Evolutionary conservation across 345 rosid genomes (phyloP), one percentile per base, ranked within the genome.

Genomic region (Psidium friedrichsthalianum): DNA sequence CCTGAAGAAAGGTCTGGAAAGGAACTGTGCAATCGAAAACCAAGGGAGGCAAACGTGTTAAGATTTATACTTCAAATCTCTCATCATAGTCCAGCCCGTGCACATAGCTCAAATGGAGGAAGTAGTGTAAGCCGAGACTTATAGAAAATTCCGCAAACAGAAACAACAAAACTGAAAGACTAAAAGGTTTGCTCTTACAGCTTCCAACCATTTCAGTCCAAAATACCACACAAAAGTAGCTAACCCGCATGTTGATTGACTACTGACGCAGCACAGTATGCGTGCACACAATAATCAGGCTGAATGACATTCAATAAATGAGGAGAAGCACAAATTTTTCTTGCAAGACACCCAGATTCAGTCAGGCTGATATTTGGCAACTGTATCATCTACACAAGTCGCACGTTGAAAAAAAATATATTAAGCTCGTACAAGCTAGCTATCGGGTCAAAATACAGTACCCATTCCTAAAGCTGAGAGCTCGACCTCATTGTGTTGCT

Each of bases 381-480:
- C 83, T 10, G 40, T n/a, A 25, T 56, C 32, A 51, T 82, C 83
- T 16, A 82, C 47, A 32, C 11, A 32, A 18, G 3, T 24, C 24
- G 40, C 55, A 14, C 11, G 55, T 13, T 0, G 8, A 20, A 12
- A 11, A 27, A 27, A n/a, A 5, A 81, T 1, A 6, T 1, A 25
- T 9, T 6, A 59, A 59, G 78, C 78, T 16, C 2, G 13, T 18
- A 18, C 24, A 82, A 29, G 59, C 57, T 20, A 82, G 20, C 32
- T 10, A 42, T 1, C 8, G 18, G 58, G 14, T 52, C 40, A 25
- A 44, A 82, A 82, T 21, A 52, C 47, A 1, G 53, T 92, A 93
- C 95, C 94, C 96, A 93, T 93, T 88, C 98, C 96, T 86, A 95
- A 89, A 82, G 96, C 98, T 52, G 96, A 95, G 52, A 95, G 94